A percentile compares a stretch with the other conserved stretches of the same genome.
Evolutionary conservation across 768 basidiomycete species (phyloP).

Genomic region (Tylopilus sp.): DNA sequence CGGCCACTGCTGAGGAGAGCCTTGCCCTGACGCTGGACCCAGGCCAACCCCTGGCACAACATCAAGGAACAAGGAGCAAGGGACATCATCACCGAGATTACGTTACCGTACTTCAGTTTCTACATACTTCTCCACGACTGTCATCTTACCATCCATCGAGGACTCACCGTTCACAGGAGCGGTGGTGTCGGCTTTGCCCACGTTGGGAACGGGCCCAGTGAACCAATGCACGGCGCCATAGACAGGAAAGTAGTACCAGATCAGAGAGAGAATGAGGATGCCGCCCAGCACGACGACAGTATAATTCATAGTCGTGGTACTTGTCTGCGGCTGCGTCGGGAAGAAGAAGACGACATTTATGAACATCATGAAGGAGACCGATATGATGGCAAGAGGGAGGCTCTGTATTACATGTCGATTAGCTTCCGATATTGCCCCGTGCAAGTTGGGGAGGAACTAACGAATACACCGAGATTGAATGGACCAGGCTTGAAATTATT

Average conservation of each 20-base stretch:
- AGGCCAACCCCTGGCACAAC: too few species aligned
- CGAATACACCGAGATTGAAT: slow-evolving; percentile 39
- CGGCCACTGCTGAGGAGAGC: too few species aligned
- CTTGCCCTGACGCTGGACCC: too few species aligned
- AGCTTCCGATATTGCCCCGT: background rate
- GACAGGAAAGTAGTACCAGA: background rate
- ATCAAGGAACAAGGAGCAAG: background rate
- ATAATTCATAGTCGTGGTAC: background rate
- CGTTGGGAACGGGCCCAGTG: background rate
- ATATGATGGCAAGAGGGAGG: slow-evolving; percentile 28
- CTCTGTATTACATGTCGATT: slow-evolving; percentile 38
- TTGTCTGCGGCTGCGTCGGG: background rate
- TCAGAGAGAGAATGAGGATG: background rate
- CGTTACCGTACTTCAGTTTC: background rate
- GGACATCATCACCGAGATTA: background rate
- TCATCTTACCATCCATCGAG: background rate
- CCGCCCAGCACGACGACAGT: background rate
- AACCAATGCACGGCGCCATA: background rate
- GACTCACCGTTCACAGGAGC: background rate
- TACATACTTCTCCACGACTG: background rate
- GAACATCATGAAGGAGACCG: background rate
- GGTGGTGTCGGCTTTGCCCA: background rate
- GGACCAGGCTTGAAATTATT: background rate
- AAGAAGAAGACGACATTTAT: background rate
- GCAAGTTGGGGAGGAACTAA: slow-evolving; percentile 19